Evolutionary conservation across 768 basidiomycete genomes (phyloP).

Genomic region (Suillus tomentosus): DNA sequence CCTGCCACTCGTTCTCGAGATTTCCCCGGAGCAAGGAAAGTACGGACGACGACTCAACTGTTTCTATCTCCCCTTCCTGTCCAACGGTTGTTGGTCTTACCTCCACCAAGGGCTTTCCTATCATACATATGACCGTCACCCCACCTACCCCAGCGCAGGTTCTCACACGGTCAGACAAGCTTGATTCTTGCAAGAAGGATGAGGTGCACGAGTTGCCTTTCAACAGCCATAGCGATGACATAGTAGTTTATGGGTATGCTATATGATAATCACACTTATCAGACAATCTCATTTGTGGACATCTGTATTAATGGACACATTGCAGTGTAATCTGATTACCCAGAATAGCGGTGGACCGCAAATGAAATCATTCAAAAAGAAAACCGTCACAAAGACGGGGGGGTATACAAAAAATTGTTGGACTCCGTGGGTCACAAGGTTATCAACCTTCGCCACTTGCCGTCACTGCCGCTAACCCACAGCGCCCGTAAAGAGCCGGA

Average conservation of each 20-base stretch:
- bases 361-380: background rate
- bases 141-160: constrained; percentile 15
- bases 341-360: background rate
- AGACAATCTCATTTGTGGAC: background rate
- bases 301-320: background rate
- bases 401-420: constrained; percentile 31
- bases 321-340: background rate
- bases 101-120: background rate
- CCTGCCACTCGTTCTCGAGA: constrained; percentile 1
- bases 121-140: constrained; percentile 13
- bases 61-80: constrained; percentile 11
- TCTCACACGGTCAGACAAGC: background rate
- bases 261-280: background rate
- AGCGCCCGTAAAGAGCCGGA: constrained; percentile 21
- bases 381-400: constrained; percentile 30
- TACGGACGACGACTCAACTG: background rate
- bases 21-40: constrained; percentile 3
- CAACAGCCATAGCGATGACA: background rate
- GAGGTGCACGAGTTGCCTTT: background rate
- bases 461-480: constrained; percentile 22
- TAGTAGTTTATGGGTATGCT: background rate
- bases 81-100: constrained; percentile 10
- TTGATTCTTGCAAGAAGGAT: background rate
- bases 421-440: constrained; percentile 30
- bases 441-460: constrained; percentile 30